Percentiles rank a stretch among this genome's conserved stretches.
Evolutionary conservation across 2,329 filamentous ascomycete species (phyloP).

Genomic region (Aspergillus bombycis): DNA sequence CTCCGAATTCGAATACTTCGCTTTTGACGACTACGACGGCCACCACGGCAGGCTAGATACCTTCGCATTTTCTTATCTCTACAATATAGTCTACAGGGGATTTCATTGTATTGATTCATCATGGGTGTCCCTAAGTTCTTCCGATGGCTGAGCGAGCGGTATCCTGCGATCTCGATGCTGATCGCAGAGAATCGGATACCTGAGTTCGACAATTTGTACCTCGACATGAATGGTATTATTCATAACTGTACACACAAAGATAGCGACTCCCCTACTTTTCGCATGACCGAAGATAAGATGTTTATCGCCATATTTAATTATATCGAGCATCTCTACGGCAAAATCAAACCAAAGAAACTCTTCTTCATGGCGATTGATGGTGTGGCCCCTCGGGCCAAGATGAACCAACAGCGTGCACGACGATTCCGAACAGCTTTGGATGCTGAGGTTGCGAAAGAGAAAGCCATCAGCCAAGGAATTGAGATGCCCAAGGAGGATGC

Average conservation of each 20-base stretch:
- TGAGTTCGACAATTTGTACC: conserved; percentile 95
- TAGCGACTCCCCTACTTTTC: conserved; percentile 85
- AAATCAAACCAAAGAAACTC: conserved; percentile 96
- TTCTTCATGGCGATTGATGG: conserved; percentile 99
- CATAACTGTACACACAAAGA: conserved; percentile 99
- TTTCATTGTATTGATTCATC: conserved; percentile 31
- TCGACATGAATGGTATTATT: conserved; percentile 96
- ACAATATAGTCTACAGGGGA: conserved; percentile 9
- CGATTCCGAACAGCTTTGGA: conserved; percentile 94
- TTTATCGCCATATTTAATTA: conserved; percentile 99
- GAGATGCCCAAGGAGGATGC: conserved; percentile 94
- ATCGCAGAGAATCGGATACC: conserved; percentile 99
- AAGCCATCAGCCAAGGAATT: conserved; percentile 84
- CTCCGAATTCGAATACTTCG: conserved; percentile 24
- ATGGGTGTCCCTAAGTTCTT: conserved; percentile 88
- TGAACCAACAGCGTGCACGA: conserved; percentile 97
- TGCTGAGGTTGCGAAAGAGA: conserved; percentile 84
- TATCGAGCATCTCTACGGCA: conserved; percentile 97
- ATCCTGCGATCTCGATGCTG: conserved; percentile 96
- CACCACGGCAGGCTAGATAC: conserved; percentile 17
- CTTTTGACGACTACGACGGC: conserved; percentile 27
- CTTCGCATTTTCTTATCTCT: conserved; percentile 15
- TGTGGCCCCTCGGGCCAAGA: conserved; percentile 95
- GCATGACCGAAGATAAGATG: conserved; percentile 97
- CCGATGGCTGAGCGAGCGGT: conserved; percentile 98